Conservation (phyloP, 257 asterid species). For the Nicotiana tomentosiformis region DNA sequence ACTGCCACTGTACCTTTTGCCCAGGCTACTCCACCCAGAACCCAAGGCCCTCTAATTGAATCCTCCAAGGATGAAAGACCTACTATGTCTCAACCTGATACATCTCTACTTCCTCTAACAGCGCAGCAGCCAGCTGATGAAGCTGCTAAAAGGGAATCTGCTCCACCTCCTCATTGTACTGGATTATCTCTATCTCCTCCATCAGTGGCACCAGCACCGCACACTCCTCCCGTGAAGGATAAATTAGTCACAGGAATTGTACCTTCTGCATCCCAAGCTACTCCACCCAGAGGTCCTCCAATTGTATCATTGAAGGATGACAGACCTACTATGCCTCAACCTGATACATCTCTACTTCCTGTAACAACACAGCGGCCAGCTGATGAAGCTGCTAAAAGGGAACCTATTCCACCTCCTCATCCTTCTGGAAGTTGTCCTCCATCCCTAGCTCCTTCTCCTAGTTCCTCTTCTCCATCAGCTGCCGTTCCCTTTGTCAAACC, state of each 20-base stretch:
- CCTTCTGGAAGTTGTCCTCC: conserved; percentile 10
- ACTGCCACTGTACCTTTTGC: conserved; percentile 19
- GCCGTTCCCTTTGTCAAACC: background rate
- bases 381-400: conserved; percentile 11
- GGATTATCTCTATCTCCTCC: conserved; percentile 5
- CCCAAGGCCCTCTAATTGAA: conserved; percentile 8
- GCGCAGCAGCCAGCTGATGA: conserved; percentile 3
- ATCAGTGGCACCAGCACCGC: conserved; percentile 17
- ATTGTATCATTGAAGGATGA: conserved; percentile 6
- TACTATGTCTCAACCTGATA: background rate
- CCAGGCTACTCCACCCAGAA: conserved; percentile 9
- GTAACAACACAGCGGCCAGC: background rate
- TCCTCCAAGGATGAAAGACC: conserved; percentile 6
- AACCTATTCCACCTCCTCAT: conserved; percentile 19
- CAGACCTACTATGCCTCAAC: background rate
- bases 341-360: conserved; percentile 3
- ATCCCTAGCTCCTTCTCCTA: conserved; percentile 11
- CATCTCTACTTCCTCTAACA: background rate
- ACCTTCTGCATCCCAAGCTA: conserved; percentile 13
- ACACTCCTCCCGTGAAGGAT: conserved; percentile 36
- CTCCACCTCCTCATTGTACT: conserved; percentile 20
- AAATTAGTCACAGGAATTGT: conserved; percentile 18
- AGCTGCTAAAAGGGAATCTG: conserved; percentile 5
- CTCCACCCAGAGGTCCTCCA: conserved; percentile 13
- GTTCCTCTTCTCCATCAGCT: conserved; percentile 10